phyloP scores from a whole-genome alignment of 352 stramenopile species.

The Globisporangium irregulare region DNA sequence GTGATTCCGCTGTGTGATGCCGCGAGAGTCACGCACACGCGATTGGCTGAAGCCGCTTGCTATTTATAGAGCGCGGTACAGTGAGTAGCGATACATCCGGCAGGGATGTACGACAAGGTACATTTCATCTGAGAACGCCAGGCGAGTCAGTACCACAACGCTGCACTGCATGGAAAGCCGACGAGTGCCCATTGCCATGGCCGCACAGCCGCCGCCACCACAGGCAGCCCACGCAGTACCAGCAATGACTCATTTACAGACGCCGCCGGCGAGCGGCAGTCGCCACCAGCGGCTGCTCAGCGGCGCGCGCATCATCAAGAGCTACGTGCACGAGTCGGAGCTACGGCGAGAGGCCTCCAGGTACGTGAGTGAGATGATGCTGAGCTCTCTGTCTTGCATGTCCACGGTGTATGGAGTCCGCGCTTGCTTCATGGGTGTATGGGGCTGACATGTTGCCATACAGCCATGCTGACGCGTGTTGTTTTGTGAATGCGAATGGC shows the following conservation, averaged over 20 bases:
- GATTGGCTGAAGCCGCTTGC: slow-evolving; percentile 7
- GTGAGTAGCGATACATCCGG: not conserved
- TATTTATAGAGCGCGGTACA: slow-evolving; percentile 8
- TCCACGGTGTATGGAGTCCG: too few species aligned
- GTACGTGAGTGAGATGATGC: slow-evolving; percentile 15
- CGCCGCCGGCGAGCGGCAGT: not conserved
- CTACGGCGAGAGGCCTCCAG: slow-evolving; percentile 31
- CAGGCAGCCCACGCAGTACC: not conserved
- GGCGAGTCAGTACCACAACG: not conserved
- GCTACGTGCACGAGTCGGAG: slow-evolving; percentile 45
- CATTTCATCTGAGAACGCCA: not conserved
- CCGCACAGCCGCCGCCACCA: not conserved
- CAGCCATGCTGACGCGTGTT: not conserved
- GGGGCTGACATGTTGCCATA: not conserved
- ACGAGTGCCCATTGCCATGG: not conserved
- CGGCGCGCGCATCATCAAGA: slow-evolving; percentile 42
- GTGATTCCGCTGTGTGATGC: slow-evolving; percentile 4
- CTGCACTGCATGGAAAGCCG: not conserved
- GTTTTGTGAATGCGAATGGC: slow-evolving; percentile 12
- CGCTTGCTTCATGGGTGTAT: too few species aligned
- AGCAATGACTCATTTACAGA: not conserved
- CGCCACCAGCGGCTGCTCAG: slow-evolving; percentile 21
- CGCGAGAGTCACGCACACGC: slow-evolving; percentile 5
- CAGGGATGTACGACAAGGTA: too few species aligned
- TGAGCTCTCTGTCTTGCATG: not conserved